A percentile compares a stretch with the other conserved stretches of the same genome.
These are phyloP conservation scores for Daldinia loculata DNA, from an alignment of 495 filamentous ascomycete genomes.

Conservation along the genomic window DNA sequence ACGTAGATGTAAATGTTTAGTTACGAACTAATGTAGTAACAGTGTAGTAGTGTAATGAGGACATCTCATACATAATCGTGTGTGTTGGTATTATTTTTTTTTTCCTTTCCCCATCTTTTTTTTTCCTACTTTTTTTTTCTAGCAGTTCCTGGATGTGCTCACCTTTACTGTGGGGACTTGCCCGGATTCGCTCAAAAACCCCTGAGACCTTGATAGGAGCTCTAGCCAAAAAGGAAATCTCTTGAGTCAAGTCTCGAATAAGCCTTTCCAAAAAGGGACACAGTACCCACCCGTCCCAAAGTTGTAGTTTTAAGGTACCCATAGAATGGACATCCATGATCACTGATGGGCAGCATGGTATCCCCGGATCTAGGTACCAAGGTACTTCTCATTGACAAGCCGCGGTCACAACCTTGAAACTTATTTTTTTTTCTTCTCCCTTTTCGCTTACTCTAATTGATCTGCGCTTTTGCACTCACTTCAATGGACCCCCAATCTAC, in stretches of 20 bases:
- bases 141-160: conserved; percentile 8
- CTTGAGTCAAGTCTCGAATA: conserved; percentile 36
- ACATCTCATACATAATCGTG: not conserved
- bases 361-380: conserved; percentile 38
- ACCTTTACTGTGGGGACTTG: conserved; percentile 27
- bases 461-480: conserved; percentile 6
- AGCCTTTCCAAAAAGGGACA: conserved; percentile 24
- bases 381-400: conserved; percentile 21
- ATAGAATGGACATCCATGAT: conserved; percentile 20
- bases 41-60: not conserved
- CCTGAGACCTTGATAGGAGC: conserved; percentile 34
- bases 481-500: conserved; percentile 15
- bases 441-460: conserved; percentile 28
- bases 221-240: conserved; percentile 41
- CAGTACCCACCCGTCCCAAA: conserved; percentile 13
- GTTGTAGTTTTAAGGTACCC: conserved; percentile 29
- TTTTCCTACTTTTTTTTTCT: not conserved
- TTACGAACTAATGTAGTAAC: not conserved
- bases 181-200: conserved; percentile 31
- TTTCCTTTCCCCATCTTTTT: not conserved
- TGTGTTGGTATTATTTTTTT: not conserved
- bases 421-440: conserved; percentile 7
- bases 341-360: conserved; percentile 40
- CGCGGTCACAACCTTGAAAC: not conserved
- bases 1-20: not conserved